A percentile compares a stretch with the other conserved stretches of the same genome.
phyloP scores from a whole-genome alignment of 208 protist genomes.

The Leishmania major region DNA sequence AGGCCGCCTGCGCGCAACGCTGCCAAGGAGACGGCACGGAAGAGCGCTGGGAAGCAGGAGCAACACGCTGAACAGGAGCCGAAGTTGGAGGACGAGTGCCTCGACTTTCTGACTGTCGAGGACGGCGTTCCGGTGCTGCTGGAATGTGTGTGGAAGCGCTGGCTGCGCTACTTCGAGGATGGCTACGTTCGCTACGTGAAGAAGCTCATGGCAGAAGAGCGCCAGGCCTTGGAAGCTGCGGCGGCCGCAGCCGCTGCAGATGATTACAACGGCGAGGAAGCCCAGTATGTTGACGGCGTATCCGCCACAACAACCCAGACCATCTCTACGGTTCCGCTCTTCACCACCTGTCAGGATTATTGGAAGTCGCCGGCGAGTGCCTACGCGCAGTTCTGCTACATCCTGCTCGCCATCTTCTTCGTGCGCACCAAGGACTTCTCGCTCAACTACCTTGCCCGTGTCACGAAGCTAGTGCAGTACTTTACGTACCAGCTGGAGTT shows the following conservation, averaged over 20 bases:
- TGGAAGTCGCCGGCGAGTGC: constrained; percentile 33
- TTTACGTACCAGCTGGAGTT: constrained; percentile 32
- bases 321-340: constrained; percentile 14
- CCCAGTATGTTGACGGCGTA: background rate
- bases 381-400: constrained; percentile 46
- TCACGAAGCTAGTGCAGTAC: constrained; percentile 48
- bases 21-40: background rate
- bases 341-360: constrained; percentile 21
- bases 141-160: constrained; percentile 28
- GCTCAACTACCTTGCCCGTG: constrained; percentile 51
- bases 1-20: constrained; percentile 19
- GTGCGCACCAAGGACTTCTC: constrained; percentile 41
- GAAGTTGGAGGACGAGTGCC: constrained; percentile 34
- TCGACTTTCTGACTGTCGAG: constrained; percentile 40
- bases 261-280: background rate
- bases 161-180: constrained; percentile 29
- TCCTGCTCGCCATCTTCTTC: constrained; percentile 47
- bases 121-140: constrained; percentile 33
- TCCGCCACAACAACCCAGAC: background rate
- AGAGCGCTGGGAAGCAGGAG: background rate
- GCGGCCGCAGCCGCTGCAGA: constrained; percentile 2
- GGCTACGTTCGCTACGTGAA: constrained; percentile 33
- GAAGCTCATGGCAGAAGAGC: constrained; percentile 16
- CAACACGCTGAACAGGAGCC: background rate
- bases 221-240: background rate